Evolutionary conservation across 2,329 filamentous ascomycete genomes (phyloP).

Genomic region (Hypomyces rosellus): DNA sequence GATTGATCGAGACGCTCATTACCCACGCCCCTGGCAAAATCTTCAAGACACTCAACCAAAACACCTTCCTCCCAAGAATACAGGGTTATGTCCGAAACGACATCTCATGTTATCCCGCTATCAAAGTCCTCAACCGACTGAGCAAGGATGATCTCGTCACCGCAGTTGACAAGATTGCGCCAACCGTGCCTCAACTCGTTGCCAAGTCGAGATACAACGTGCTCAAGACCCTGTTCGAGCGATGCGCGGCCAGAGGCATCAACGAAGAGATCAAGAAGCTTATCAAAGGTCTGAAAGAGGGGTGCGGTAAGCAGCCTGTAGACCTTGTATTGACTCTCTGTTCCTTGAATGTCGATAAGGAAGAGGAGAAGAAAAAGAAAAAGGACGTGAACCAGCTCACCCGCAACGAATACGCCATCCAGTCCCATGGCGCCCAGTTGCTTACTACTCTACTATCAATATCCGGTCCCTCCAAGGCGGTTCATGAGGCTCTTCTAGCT

Average conservation of each 20-base stretch:
- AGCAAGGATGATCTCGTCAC: slow-evolving; percentile 78
- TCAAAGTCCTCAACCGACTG: slow-evolving; percentile 73
- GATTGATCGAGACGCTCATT: slow-evolving; percentile 81
- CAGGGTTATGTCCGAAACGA: slow-evolving; percentile 81
- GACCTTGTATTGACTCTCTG: slow-evolving; percentile 46
- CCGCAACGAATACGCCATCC: slow-evolving; percentile 52
- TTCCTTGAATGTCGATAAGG: slow-evolving; percentile 33
- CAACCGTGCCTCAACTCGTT: slow-evolving; percentile 67
- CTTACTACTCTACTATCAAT: slow-evolving; percentile 73
- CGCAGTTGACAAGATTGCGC: slow-evolving; percentile 64
- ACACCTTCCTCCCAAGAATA: slow-evolving; percentile 74
- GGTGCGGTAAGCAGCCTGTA: slow-evolving; percentile 42
- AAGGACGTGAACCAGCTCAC: slow-evolving; percentile 32
- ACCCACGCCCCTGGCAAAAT: slow-evolving; percentile 74
- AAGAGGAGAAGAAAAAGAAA: slow-evolving; percentile 26
- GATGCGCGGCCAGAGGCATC: slow-evolving; percentile 64
- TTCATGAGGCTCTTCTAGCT: slow-evolving; percentile 65
- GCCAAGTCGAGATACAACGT: slow-evolving; percentile 71
- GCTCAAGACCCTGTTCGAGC: slow-evolving; percentile 74
- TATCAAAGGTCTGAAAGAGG: slow-evolving; percentile 41
- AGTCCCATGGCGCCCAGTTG: slow-evolving; percentile 72
- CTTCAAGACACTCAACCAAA: slow-evolving; percentile 81
- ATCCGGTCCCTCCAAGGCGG: slow-evolving; percentile 62
- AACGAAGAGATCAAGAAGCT: slow-evolving; percentile 45
- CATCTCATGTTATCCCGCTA: slow-evolving; percentile 80